Evolutionary conservation across 768 basidiomycete genomes (phyloP).

Genomic region (Tubosaeta sp.): DNA sequence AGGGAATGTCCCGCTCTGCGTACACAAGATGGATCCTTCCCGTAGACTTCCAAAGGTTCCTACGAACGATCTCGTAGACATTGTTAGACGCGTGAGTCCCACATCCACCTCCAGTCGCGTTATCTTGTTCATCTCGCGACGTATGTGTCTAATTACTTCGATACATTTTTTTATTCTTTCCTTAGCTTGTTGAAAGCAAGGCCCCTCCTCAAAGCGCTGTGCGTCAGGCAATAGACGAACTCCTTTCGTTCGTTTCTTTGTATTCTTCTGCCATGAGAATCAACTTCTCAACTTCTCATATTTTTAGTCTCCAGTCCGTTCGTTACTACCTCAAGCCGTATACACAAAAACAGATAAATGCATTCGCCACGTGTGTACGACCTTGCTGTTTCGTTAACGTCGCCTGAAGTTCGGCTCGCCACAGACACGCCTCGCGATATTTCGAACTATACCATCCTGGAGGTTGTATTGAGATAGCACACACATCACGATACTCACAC

Average conservation of each 20-base stretch:
- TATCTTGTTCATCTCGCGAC: constrained; percentile 21
- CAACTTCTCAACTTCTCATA: constrained; percentile 11
- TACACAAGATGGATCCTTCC: constrained; percentile 86
- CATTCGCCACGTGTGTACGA: constrained; percentile 81
- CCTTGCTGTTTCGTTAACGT: constrained; percentile 23
- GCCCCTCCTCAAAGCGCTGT: constrained; percentile 52
- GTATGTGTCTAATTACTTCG: constrained; percentile 17
- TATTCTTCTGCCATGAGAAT: constrained; percentile 14
- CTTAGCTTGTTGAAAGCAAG: constrained; percentile 58
- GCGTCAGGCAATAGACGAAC: constrained; percentile 71
- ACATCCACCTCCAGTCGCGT: constrained; percentile 24
- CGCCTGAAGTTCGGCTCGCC: constrained; percentile 24
- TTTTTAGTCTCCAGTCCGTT: constrained; percentile 62
- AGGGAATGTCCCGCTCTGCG: constrained; percentile 70
- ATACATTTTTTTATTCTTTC: constrained; percentile 14
- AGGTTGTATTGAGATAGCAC: constrained; percentile 83
- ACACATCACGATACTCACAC: constrained; percentile 84
- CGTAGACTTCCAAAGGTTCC: constrained; percentile 75
- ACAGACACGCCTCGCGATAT: constrained; percentile 83
- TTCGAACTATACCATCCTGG: constrained; percentile 82
- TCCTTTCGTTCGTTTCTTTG: constrained; percentile 58
- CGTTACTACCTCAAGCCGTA: constrained; percentile 73
- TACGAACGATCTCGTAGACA: constrained; percentile 59
- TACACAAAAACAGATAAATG: constrained; percentile 83
- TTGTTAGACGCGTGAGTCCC: constrained; percentile 70